phyloP scores from a whole-genome alignment of 495 filamentous ascomycete genomes.

The Xylaria cubensis region DNA sequence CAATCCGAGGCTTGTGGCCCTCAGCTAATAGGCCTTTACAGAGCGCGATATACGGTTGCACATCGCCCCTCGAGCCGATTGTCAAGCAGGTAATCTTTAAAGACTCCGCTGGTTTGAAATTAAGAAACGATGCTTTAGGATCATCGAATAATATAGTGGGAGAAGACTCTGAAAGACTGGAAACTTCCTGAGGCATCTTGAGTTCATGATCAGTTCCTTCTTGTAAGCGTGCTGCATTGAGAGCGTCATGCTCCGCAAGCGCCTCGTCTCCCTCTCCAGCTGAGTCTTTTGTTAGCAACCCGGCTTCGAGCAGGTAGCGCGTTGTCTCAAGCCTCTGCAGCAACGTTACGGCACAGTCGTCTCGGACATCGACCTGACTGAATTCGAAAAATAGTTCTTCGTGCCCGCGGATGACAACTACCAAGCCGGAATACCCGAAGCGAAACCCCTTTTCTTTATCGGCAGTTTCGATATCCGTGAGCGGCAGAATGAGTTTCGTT shows the following conservation, averaged over 20 bases:
- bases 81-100: constrained; percentile 92
- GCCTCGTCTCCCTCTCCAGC: constrained; percentile 76
- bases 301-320: constrained; percentile 74
- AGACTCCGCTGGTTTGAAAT: constrained; percentile 87
- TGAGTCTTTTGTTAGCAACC: constrained; percentile 71
- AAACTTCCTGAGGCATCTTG: constrained; percentile 59
- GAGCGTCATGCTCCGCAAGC: constrained; percentile 78
- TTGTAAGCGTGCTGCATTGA: constrained; percentile 77
- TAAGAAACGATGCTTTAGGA: constrained; percentile 86
- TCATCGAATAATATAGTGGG: constrained; percentile 90
- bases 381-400: constrained; percentile 99
- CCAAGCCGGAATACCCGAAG: constrained; percentile 89
- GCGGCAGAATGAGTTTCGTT: constrained; percentile 89
- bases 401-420: constrained; percentile 89
- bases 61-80: constrained; percentile 94
- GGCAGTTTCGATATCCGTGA: constrained; percentile 92
- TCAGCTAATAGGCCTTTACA: constrained; percentile 90
- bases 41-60: constrained; percentile 96
- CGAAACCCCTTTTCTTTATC: constrained; percentile 95
- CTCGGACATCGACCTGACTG: constrained; percentile 71
- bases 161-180: constrained; percentile 57
- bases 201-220: constrained; percentile 64
- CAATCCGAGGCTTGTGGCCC: constrained; percentile 86
- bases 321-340: constrained; percentile 76
- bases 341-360: constrained; percentile 87